phyloP scores from a whole-genome alignment of 176 grass and related monocot genomes.

The Ensete ventricosum region DNA sequence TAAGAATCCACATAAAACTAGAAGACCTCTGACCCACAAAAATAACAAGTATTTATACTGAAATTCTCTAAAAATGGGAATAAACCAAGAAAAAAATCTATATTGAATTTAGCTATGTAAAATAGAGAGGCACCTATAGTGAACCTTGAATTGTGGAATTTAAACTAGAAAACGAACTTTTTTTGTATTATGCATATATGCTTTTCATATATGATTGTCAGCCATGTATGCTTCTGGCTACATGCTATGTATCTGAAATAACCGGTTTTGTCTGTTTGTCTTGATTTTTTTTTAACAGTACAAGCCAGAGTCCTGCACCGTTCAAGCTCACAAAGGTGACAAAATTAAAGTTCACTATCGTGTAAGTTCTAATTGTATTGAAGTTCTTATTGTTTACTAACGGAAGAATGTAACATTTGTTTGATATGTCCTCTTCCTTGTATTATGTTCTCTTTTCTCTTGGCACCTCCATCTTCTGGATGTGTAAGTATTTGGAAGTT shows the following conservation, averaged over 20 bases:
- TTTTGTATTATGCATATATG: too few species aligned
- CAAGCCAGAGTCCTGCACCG: slow-evolving; percentile 61
- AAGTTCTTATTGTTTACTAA: background rate
- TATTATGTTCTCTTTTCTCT: background rate
- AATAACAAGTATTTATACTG: too few species aligned
- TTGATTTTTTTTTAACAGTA: slow-evolving; percentile 34
- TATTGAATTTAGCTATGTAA: too few species aligned
- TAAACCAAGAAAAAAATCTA: too few species aligned
- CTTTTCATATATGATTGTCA: too few species aligned
- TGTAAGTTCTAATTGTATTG: slow-evolving; percentile 33
- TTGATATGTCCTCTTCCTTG: background rate
- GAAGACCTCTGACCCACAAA: too few species aligned
- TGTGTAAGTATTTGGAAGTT: background rate
- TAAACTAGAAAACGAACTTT: too few species aligned
- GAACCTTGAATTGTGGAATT: too few species aligned
- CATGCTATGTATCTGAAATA: background rate
- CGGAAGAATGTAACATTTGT: background rate
- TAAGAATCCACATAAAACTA: too few species aligned
- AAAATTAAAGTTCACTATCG: slow-evolving; percentile 86
- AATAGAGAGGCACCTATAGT: too few species aligned
- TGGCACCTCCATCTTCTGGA: background rate
- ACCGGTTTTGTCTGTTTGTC: slow-evolving; percentile 9
- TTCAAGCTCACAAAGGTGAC: slow-evolving; percentile 81
- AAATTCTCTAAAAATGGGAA: too few species aligned
- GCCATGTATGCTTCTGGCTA: too few species aligned